These are phyloP conservation scores for Psilocybe azurescens DNA, from an alignment of 768 basidiomycete genomes.

Conservation along the genomic window DNA sequence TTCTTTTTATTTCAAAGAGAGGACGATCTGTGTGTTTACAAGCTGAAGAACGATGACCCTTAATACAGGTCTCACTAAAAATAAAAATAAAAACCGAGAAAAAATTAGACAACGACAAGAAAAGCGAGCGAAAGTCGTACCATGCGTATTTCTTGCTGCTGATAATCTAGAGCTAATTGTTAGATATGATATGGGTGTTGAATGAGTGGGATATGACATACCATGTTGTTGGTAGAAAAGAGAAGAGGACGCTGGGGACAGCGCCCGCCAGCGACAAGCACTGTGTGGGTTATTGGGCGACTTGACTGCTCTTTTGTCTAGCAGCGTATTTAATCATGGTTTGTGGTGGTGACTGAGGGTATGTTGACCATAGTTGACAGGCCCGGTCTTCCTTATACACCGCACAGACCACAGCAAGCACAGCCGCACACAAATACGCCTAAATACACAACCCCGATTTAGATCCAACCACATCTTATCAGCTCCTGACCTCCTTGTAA, in stretches of 20 bases:
- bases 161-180: slow-evolving; percentile 55
- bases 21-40: slow-evolving; percentile 90
- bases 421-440: slow-evolving; percentile 23
- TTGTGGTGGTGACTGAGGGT: slow-evolving; percentile 36
- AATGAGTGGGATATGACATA: slow-evolving; percentile 25
- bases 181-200: not conserved
- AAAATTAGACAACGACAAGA: slow-evolving; percentile 8
- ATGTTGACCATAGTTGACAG: slow-evolving; percentile 62
- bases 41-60: slow-evolving; percentile 89
- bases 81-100: slow-evolving; percentile 13
- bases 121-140: slow-evolving; percentile 44
- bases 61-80: slow-evolving; percentile 88
- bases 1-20: slow-evolving; percentile 94
- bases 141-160: slow-evolving; percentile 84
- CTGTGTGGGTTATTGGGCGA: slow-evolving; percentile 57
- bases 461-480: slow-evolving; percentile 6
- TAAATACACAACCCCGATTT: slow-evolving; percentile 5
- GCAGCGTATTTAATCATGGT: slow-evolving; percentile 51
- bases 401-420: slow-evolving; percentile 47
- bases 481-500: not conserved
- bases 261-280: slow-evolving; percentile 62
- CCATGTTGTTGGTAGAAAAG: slow-evolving; percentile 42
- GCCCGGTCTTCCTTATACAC: slow-evolving; percentile 40
- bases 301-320: slow-evolving; percentile 29
- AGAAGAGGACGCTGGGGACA: slow-evolving; percentile 37